Evolutionary conservation across 1,284 basidiomycete species (phyloP).

Genomic region (Vanrija pseudolonga): DNA sequence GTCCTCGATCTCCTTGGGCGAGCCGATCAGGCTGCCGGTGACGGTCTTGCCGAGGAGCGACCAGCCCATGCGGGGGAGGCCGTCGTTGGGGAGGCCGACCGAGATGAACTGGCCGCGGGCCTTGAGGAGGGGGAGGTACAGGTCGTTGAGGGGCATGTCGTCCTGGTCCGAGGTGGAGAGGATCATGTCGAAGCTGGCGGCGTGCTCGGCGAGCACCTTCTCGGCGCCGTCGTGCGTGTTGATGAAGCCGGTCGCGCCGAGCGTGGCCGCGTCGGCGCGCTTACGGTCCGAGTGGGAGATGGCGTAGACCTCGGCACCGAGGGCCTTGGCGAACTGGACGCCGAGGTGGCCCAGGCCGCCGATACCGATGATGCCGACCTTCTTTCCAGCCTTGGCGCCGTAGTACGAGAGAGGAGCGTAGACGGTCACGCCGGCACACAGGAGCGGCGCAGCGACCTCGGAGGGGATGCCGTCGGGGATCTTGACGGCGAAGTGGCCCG

Average conservation of each 20-base stretch:
- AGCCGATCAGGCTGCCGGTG: constrained; percentile 47
- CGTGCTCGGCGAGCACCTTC: constrained; percentile 48
- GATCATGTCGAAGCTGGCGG: constrained; percentile 50
- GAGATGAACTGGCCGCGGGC: constrained; percentile 48
- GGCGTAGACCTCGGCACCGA: constrained; percentile 61
- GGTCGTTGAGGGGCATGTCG: constrained; percentile 20
- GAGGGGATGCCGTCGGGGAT: constrained; percentile 61
- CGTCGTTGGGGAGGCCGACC: constrained; percentile 46
- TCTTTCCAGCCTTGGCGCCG: constrained; percentile 60
- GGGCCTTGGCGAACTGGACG: constrained; percentile 58
- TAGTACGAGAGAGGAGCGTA: constrained; percentile 63
- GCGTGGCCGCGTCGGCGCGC: constrained; percentile 59
- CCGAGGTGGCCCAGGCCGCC: constrained; percentile 59
- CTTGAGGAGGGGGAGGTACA: constrained; percentile 45
- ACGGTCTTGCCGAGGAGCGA: constrained; percentile 19
- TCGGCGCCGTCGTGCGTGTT: constrained; percentile 47
- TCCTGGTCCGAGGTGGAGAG: constrained; percentile 48
- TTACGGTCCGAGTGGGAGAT: constrained; percentile 64
- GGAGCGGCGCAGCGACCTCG: constrained; percentile 54
- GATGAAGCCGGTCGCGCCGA: constrained; percentile 58
- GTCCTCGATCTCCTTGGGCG: constrained; percentile 45
- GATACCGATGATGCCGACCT: constrained; percentile 64
- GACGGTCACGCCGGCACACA: constrained; percentile 65
- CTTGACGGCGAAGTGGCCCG: constrained; percentile 66
- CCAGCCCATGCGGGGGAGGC: constrained; percentile 12